A percentile compares a stretch with the other conserved stretches of the same genome.
phyloP scores from a whole-genome alignment of 2,329 filamentous ascomycete genomes.

The Xylariales sp. region DNA sequence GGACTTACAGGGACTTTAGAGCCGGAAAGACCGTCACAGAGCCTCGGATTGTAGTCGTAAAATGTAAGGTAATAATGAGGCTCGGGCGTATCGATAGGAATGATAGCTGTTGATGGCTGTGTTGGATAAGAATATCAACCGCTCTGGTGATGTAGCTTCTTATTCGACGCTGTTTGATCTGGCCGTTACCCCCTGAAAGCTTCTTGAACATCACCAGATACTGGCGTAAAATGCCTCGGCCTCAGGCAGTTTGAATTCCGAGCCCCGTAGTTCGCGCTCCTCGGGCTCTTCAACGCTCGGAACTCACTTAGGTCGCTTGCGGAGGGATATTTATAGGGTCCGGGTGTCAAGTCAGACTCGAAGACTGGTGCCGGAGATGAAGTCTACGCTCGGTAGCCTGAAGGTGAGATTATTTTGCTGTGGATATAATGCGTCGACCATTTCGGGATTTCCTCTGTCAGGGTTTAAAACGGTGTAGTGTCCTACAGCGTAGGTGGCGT shows the following conservation, averaged over 20 bases:
- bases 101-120: neutral
- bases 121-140: neutral
- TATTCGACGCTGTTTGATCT: neutral
- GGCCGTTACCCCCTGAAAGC: slow-evolving; percentile 19
- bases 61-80: too few relatives aligned
- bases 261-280: neutral
- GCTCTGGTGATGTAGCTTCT: neutral
- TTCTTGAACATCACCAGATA: slow-evolving; percentile 34
- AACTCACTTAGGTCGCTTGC: slow-evolving; percentile 26
- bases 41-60: too few relatives aligned
- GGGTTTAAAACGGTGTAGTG: slow-evolving; percentile 20
- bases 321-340: neutral
- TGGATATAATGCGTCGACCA: slow-evolving; percentile 4
- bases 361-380: slow-evolving; percentile 21
- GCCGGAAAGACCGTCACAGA: too few relatives aligned
- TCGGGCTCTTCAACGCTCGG: slow-evolving; percentile 26
- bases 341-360: slow-evolving; percentile 9
- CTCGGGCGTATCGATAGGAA: too few relatives aligned
- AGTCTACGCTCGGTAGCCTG: slow-evolving; percentile 16
- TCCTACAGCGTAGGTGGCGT: slow-evolving; percentile 14
- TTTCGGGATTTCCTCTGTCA: slow-evolving; percentile 3
- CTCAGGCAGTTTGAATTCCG: slow-evolving; percentile 21
- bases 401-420: neutral
- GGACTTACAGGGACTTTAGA: too few relatives aligned
- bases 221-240: slow-evolving; percentile 30